A percentile compares a stretch with the other conserved stretches of the same genome.
phyloP scores from a whole-genome alignment of 441 rosid genomes.

The Populus hybrid region DNA sequence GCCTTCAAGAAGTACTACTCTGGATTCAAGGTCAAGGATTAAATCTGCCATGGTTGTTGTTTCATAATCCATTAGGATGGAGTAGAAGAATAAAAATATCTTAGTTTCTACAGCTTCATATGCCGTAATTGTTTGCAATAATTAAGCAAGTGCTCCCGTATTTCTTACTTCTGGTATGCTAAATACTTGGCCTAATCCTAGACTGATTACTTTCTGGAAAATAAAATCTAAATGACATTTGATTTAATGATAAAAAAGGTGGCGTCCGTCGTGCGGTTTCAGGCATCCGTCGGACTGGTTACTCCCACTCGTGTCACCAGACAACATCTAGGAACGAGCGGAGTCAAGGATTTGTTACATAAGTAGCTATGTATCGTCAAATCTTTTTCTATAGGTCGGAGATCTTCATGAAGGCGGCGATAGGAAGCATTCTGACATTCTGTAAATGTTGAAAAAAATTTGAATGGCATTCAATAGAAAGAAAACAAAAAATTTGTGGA shows the following conservation, averaged over 20 bases:
- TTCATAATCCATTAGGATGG: neutral
- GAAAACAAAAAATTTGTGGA: neutral
- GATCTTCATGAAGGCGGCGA: neutral
- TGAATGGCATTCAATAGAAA: slow-evolving; percentile 2
- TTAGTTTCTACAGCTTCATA: neutral
- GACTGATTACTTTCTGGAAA: too few relatives aligned
- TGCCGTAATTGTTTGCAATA: neutral
- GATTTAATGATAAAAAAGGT: too few relatives aligned
- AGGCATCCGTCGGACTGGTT: neutral
- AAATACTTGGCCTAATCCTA: too few relatives aligned
- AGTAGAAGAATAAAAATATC: neutral
- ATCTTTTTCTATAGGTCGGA: neutral
- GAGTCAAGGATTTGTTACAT: neutral
- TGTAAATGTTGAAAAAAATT: neutral
- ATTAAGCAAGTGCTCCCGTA: too few relatives aligned
- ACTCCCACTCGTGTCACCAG: slow-evolving; percentile 1
- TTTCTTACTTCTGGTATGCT: too few relatives aligned
- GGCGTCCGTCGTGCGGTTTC: too few relatives aligned
- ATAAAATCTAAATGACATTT: too few relatives aligned
- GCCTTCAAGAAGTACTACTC: slow-evolving; percentile 71
- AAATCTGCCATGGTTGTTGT: neutral
- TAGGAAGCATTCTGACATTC: slow-evolving; percentile 4
- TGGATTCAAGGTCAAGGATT: slow-evolving; percentile 30
- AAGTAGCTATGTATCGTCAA: slow-evolving; percentile 2
- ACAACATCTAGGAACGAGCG: neutral